Evolutionary conservation across 2,329 filamentous ascomycete species (phyloP).

Genomic region (Pseudonectria buxi): DNA sequence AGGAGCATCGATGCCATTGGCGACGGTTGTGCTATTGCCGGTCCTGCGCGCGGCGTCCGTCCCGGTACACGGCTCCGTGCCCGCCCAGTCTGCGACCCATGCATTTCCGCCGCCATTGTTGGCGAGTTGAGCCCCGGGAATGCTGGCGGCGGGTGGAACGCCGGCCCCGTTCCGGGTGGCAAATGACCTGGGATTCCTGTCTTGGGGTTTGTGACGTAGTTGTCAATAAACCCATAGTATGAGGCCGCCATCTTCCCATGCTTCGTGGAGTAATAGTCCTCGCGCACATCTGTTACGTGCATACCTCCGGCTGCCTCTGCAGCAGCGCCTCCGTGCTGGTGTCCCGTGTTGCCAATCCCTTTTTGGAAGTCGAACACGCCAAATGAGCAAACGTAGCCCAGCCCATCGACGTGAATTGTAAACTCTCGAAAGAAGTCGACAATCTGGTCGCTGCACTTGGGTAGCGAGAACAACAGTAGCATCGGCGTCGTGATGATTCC

Average conservation of each 20-base stretch:
- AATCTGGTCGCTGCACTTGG: constrained; percentile 83
- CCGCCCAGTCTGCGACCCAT: constrained; percentile 38
- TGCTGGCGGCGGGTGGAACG: constrained; percentile 68
- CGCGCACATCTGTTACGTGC: constrained; percentile 57
- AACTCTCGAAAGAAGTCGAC: constrained; percentile 98
- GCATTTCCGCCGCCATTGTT: constrained; percentile 49
- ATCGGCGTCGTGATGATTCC: constrained; percentile 90
- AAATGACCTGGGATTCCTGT: constrained; percentile 57
- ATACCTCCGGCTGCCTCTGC: no score
- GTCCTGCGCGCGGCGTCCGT: constrained; percentile 25
- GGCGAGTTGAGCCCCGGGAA: constrained; percentile 67
- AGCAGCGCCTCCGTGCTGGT: constrained; percentile 21
- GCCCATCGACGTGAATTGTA: constrained; percentile 90
- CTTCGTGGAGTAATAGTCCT: constrained; percentile 91
- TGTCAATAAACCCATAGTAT: constrained; percentile 89
- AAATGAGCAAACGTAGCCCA: constrained; percentile 95
- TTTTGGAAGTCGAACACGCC: constrained; percentile 97
- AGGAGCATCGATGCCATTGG: constrained; percentile 68
- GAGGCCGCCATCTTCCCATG: constrained; percentile 98
- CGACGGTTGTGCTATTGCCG: constrained; percentile 45
- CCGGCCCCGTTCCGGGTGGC: constrained; percentile 43
- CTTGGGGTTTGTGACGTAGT: constrained; percentile 73
- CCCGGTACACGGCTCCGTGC: constrained; percentile 34
- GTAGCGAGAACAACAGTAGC: constrained; percentile 78
- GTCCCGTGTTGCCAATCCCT: constrained; percentile 46